phyloP scores from a whole-genome alignment of 208 protist species.

The Tetramitus jugosus region DNA sequence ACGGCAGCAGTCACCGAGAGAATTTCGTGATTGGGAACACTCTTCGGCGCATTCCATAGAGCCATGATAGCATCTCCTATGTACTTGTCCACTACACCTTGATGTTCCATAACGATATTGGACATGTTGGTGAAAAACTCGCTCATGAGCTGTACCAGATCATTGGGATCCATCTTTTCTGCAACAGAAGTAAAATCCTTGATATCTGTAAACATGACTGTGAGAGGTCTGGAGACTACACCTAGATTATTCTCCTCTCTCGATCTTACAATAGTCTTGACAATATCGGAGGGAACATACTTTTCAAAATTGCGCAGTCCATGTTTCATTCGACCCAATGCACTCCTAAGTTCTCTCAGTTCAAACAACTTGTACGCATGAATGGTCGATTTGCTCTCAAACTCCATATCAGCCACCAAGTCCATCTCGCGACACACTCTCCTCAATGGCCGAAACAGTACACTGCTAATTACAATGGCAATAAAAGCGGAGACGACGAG shows the following conservation, averaged over 20 bases:
- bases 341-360: neutral
- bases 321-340: neutral
- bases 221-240: neutral
- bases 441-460: neutral
- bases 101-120: neutral
- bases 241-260: neutral
- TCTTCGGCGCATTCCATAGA: constrained; percentile 19
- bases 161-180: neutral
- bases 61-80: constrained; percentile 19
- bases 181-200: constrained; percentile 10
- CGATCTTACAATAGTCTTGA: neutral
- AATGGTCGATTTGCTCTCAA: neutral
- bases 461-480: neutral
- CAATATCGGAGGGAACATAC: neutral
- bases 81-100: constrained; percentile 18
- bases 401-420: neutral
- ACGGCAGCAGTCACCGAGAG: constrained; percentile 1
- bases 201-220: constrained; percentile 23
- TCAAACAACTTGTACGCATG: neutral
- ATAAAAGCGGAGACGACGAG: neutral
- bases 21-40: neutral
- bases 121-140: neutral
- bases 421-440: neutral
- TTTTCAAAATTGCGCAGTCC: neutral
- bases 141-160: neutral